These are phyloP conservation scores for Tetrahymena elliotti DNA, from an alignment of 73 alveolate genomes.

Conservation along the genomic window DNA sequence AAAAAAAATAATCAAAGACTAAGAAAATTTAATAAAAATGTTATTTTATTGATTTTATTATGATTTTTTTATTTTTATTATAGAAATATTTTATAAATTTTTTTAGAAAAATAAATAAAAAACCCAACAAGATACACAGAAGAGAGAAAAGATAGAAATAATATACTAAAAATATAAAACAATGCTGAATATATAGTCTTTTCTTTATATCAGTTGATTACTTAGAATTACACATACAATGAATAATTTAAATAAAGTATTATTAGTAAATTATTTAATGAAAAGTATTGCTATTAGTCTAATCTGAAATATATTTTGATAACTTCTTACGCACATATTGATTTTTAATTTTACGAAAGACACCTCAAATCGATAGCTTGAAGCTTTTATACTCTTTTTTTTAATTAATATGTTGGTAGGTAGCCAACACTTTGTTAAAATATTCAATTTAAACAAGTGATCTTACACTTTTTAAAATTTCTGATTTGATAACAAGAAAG, in stretches of 20 bases:
- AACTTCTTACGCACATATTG: too few species aligned
- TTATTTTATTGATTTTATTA: too few species aligned
- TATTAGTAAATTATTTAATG: too few species aligned
- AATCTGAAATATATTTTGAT: too few species aligned
- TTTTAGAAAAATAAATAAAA: too few species aligned
- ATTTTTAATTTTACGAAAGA: not conserved
- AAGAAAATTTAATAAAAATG: too few species aligned
- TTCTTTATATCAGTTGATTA: not conserved
- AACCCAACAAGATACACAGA: too few species aligned
- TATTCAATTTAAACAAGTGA: not conserved
- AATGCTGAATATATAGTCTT: not conserved
- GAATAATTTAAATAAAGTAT: too few species aligned
- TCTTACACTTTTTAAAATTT: not conserved
- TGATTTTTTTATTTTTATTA: too few species aligned
- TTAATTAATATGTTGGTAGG: not conserved
- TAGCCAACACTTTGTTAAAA: not conserved
- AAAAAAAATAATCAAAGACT: too few species aligned
- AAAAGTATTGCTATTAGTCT: not conserved
- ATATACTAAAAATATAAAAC: too few species aligned
- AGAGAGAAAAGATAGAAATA: not conserved
- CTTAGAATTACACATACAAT: not conserved
- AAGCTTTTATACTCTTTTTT: not conserved
- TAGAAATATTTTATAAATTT: too few species aligned
- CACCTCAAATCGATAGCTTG: not conserved
- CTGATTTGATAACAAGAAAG: not conserved